Evolutionary conservation across 176 grass and related monocot genomes (phyloP), one percentile per base, ranked within the genome.

Genomic region (Elymus sibiricus): DNA sequence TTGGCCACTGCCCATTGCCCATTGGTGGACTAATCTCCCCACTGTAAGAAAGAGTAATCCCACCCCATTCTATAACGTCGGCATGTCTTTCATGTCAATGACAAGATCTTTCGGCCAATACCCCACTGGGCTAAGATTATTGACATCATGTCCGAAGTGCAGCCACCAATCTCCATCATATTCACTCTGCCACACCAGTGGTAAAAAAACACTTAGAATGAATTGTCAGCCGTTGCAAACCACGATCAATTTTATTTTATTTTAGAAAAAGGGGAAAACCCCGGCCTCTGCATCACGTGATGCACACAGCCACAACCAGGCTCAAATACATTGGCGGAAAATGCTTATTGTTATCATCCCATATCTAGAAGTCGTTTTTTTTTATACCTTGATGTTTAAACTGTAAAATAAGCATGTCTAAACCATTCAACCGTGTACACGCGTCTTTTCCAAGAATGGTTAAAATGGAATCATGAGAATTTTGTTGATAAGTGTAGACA

Each of bases 131-230:
- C 5, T 40, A 4, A 85, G 29, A 13, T 40, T 53, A 7, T 40
- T 29, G n/a, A 13, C 26, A 62, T 85, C 31, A 40, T 69, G 6
- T 1, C 83, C 83, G 3, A 85, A 78, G 31, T 85, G 13, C 2
- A 85, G 3, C 74, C 83, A 85, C 83, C 83, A 85, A 17, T 85
- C 60, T 65, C 72, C 72, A 9, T 85, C 83, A 8, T 65, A 40
- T 53, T 51, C 24, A 7, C 8, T 77, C 83, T 85, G 1, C 5
- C 39, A 13, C 11, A 3, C 0, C 64, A 66, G 14, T 66, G 31
- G 19, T 19, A 32, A 66, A 17, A 66, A 32, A 17, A 32, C 12
- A 65, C 15, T 2, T 16, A 31, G 13, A n/a, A 65, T 65, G 25
- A 64, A 13, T 19, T 58, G 19, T 2, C 21, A 58, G 11, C 12